Percentiles rank a stretch among this genome's conserved stretches.
Conservation (phyloP, 257 asterid genomes). For the Penstemon eatonii region DNA sequence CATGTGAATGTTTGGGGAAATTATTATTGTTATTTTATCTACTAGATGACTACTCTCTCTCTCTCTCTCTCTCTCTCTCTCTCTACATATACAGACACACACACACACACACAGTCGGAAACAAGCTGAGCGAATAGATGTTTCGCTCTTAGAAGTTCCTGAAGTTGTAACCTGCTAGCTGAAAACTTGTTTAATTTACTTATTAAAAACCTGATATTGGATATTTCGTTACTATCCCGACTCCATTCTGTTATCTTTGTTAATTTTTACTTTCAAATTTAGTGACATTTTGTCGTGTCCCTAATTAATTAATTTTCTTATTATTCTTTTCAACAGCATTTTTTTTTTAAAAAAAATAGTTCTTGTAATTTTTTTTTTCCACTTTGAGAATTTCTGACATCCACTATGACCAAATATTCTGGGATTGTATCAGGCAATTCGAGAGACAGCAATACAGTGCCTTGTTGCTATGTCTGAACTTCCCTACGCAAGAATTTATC, state of each 20-base stretch:
- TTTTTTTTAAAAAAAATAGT: neutral
- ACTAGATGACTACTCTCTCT: neutral
- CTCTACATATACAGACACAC: too few relatives aligned
- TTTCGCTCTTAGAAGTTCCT: neutral
- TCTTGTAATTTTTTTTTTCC: neutral
- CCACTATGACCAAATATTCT: slow-evolving; percentile 18
- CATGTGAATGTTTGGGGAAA: neutral
- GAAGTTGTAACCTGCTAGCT: slow-evolving; percentile 2
- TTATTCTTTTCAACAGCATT: neutral
- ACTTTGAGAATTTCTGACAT: slow-evolving; percentile 20
- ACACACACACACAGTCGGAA: too few relatives aligned
- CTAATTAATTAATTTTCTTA: slow-evolving; percentile 10
- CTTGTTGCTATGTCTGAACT: slow-evolving; percentile 74
- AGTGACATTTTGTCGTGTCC: neutral
- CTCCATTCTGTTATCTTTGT: neutral
- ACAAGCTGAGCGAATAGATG: neutral
- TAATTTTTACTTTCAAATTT: slow-evolving; percentile 6
- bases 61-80: too few relatives aligned
- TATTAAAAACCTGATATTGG: neutral
- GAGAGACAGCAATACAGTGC: slow-evolving; percentile 92
- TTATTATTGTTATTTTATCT: neutral
- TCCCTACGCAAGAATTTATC: slow-evolving; percentile 77
- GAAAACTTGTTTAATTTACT: neutral
- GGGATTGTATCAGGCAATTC: slow-evolving; percentile 56
- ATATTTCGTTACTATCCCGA: slow-evolving; percentile 2